phyloP scores from a whole-genome alignment of 169 alveolate genomes.

The Theileria orientalis region DNA sequence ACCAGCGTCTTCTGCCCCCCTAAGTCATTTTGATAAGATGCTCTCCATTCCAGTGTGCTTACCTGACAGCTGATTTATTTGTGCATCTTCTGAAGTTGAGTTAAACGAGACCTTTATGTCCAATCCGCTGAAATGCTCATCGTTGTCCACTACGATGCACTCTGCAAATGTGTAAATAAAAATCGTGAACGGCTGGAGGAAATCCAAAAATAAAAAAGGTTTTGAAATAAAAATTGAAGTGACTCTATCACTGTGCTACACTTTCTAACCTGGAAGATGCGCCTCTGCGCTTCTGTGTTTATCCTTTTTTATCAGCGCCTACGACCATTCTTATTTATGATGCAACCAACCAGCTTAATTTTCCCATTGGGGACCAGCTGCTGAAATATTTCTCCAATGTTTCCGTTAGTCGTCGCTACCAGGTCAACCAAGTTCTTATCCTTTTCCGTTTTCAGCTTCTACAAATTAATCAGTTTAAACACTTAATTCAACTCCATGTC shows the following conservation, averaged over 20 bases:
- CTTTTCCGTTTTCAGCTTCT: constrained; percentile 56
- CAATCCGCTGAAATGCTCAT: constrained; percentile 46
- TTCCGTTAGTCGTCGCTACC: constrained; percentile 57
- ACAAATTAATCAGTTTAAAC: not conserved
- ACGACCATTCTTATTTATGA: no score
- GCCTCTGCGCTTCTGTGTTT: no score
- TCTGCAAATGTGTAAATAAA: no score
- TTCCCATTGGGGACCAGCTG: constrained; percentile 73
- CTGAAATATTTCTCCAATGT: constrained; percentile 55
- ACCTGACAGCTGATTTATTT: constrained; percentile 46
- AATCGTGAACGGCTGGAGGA: no score
- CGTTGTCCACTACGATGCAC: constrained; percentile 1
- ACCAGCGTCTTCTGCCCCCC: constrained; percentile 80
- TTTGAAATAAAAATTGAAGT: no score
- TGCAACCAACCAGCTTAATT: constrained; percentile 53
- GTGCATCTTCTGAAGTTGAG: constrained; percentile 13
- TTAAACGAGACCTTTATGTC: constrained; percentile 59
- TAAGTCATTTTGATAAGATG: not conserved
- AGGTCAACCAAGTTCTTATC: constrained; percentile 48
- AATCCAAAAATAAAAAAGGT: no score
- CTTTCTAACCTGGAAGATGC: no score
- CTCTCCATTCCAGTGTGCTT: not conserved
- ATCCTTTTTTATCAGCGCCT: no score
- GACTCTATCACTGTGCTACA: no score
- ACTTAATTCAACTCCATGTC: not conserved